These are phyloP conservation scores for Saccharomycopsis synnaedendra DNA, from an alignment of 805 yeast species.

Conservation along the genomic window DNA sequence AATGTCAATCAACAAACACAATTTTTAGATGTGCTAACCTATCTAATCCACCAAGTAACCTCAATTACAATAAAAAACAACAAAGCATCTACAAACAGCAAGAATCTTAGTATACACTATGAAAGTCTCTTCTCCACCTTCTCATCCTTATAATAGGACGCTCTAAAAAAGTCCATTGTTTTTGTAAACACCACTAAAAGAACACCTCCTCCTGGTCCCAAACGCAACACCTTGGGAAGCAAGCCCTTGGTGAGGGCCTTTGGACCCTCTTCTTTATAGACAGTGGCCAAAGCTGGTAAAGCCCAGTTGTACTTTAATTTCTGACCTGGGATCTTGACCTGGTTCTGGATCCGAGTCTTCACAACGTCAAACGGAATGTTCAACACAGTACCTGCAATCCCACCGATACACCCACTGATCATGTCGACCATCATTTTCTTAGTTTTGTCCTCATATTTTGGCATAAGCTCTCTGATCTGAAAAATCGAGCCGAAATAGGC, in stretches of 20 bases:
- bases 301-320: conserved; percentile 90
- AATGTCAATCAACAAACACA: too few species aligned
- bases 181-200: conserved; percentile 92
- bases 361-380: conserved; percentile 98
- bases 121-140: not conserved
- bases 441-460: conserved; percentile 47
- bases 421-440: conserved; percentile 80
- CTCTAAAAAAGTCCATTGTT: conserved; percentile 87
- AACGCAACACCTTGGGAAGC: conserved; percentile 90
- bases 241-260: conserved; percentile 90
- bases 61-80: too few species aligned
- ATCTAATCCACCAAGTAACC: too few species aligned
- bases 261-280: conserved; percentile 86
- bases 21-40: too few species aligned
- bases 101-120: not conserved
- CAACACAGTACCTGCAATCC: conserved; percentile 88
- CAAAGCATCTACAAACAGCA: too few species aligned
- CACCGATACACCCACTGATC: conserved; percentile 91
- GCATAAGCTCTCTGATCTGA: conserved; percentile 73
- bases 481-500: conserved; percentile 94
- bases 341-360: conserved; percentile 87
- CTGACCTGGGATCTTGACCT: conserved; percentile 56
- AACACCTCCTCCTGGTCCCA: conserved; percentile 99
- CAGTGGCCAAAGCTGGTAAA: conserved; percentile 60
- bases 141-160: conserved; percentile 17